Percentiles rank a stretch among this genome's conserved stretches.
These are phyloP conservation scores for Paramecium tetraurelia DNA, from an alignment of 73 alveolate species.

Conservation along the genomic window DNA sequence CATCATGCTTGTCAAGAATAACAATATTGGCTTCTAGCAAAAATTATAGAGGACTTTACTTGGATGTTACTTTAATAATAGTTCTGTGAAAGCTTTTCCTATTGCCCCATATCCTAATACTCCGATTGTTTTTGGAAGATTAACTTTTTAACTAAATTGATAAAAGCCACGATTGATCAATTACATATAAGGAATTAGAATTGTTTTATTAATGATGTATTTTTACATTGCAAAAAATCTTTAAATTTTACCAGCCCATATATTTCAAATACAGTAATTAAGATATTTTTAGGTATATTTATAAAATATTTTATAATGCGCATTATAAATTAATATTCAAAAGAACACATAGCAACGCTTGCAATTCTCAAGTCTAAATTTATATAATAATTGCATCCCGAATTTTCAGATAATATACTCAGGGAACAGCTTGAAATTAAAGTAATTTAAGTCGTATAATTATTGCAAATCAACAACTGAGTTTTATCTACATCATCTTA, in stretches of 20 bases:
- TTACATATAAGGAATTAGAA: not conserved
- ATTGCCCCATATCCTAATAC: conserved; percentile 31
- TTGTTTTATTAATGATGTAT: not conserved
- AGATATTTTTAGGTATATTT: not conserved
- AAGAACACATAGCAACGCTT: not conserved
- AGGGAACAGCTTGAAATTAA: no score
- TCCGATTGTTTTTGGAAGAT: not conserved
- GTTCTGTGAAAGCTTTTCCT: conserved; percentile 9
- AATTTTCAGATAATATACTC: no score
- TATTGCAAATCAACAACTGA: not conserved
- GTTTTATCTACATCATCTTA: not conserved
- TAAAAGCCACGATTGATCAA: not conserved
- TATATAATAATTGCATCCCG: no score
- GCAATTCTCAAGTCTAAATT: not conserved
- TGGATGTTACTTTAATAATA: not conserved
- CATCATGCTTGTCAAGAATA: not conserved
- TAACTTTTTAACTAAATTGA: not conserved
- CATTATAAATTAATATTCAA: not conserved
- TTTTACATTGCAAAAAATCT: not conserved
- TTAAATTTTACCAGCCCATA: not conserved
- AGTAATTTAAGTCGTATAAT: not conserved
- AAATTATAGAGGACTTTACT: not conserved
- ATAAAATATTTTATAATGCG: not conserved
- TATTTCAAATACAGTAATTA: not conserved
- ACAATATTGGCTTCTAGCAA: not conserved